phyloP scores from a whole-genome alignment of 768 basidiomycete species.

The Trametes cingulata region DNA sequence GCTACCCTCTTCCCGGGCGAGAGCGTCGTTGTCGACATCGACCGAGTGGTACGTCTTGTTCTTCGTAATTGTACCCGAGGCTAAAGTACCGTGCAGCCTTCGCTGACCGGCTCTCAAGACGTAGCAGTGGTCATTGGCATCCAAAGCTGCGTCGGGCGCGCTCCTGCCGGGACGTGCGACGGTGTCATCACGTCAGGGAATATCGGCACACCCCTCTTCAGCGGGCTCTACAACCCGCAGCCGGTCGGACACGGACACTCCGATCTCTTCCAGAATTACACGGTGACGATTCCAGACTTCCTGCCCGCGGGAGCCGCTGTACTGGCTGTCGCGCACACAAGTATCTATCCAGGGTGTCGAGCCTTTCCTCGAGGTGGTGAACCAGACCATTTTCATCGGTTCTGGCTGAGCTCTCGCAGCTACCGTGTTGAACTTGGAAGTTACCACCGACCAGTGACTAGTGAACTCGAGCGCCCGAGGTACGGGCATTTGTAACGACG shows the following conservation, averaged over 20 bases:
- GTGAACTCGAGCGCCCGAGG: no score
- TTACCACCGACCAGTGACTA: no score
- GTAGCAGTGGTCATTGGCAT: slow-evolving; percentile 37
- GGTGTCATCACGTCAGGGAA: slow-evolving; percentile 13
- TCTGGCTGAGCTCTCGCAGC: no score
- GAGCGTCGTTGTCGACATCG: slow-evolving; percentile 35
- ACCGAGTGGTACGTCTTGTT: slow-evolving; percentile 32
- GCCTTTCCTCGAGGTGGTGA: background rate
- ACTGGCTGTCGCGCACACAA: slow-evolving; percentile 18
- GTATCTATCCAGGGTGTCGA: no score
- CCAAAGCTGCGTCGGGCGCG: slow-evolving; percentile 24
- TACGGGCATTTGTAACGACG: no score
- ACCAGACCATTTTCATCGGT: background rate
- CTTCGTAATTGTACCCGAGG: no score
- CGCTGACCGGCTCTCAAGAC: slow-evolving; percentile 34
- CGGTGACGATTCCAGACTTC: slow-evolving; percentile 24
- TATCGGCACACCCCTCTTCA: slow-evolving; percentile 32
- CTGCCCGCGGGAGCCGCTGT: slow-evolving; percentile 11
- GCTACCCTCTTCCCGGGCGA: slow-evolving; percentile 26
- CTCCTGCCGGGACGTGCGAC: slow-evolving; percentile 15
- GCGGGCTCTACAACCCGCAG: slow-evolving; percentile 28
- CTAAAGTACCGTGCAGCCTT: slow-evolving; percentile 21
- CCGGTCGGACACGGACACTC: background rate
- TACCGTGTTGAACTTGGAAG: no score
- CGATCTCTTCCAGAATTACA: slow-evolving; percentile 27